Percentiles rank a stretch among this genome's conserved stretches.
phyloP scores from a whole-genome alignment of 768 basidiomycete species.

The Tephrocybe rancida region DNA sequence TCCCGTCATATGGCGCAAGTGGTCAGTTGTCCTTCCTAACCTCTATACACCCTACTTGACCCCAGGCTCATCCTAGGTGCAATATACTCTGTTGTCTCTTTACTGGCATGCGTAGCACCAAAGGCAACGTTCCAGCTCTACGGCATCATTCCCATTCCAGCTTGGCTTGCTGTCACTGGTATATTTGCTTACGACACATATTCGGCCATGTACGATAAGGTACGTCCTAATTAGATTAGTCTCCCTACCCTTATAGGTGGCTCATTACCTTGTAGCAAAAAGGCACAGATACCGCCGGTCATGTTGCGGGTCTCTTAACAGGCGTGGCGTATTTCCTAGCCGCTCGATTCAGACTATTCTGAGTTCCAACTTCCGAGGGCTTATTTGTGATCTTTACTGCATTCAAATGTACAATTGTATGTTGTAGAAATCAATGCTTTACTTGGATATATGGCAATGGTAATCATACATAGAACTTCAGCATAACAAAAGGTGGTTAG shows the following conservation, averaged over 20 bases:
- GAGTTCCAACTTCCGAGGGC: not conserved
- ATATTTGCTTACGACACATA: slow-evolving; percentile 66
- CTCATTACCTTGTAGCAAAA: slow-evolving; percentile 38
- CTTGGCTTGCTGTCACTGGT: slow-evolving; percentile 73
- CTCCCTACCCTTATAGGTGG: not conserved
- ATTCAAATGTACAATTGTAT: too few relatives aligned
- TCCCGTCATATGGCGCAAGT: slow-evolving; percentile 68
- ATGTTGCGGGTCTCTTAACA: slow-evolving; percentile 67
- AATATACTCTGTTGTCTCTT: slow-evolving; percentile 68
- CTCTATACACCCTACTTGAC: not conserved
- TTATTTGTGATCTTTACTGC: not conserved
- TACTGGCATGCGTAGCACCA: slow-evolving; percentile 74
- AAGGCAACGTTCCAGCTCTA: slow-evolving; percentile 68
- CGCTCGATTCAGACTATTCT: slow-evolving; percentile 37
- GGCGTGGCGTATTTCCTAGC: slow-evolving; percentile 59
- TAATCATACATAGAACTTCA: slow-evolving; percentile 3
- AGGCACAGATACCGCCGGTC: slow-evolving; percentile 62
- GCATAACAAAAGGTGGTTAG: not conserved
- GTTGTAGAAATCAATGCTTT: slow-evolving; percentile 5
- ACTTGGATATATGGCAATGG: slow-evolving; percentile 2
- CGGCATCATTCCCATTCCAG: slow-evolving; percentile 77
- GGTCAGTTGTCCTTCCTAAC: slow-evolving; percentile 43
- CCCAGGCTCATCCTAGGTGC: slow-evolving; percentile 49
- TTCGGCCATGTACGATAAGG: slow-evolving; percentile 41
- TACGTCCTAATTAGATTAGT: slow-evolving; percentile 18